Evolutionary conservation across 1,284 basidiomycete species (phyloP).

Genomic region (Pseudozyma pruni): DNA sequence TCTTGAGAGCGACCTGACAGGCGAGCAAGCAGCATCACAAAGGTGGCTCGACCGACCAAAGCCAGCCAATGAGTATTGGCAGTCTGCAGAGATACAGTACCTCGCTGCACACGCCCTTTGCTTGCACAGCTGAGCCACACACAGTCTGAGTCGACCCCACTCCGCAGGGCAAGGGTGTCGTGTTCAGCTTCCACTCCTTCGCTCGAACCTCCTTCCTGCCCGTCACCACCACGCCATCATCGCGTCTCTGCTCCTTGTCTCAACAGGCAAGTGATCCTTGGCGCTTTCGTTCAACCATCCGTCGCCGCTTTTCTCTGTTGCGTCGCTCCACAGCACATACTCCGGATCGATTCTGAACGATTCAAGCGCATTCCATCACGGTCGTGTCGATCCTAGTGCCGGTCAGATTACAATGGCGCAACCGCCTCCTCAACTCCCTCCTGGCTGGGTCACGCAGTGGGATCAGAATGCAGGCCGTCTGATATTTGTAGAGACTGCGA

Average conservation of each 20-base stretch:
- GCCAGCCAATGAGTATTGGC: neutral
- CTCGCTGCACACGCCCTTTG: no score
- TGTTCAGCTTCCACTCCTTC: slow-evolving; percentile 3
- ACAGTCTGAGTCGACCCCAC: no score
- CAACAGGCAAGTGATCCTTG: slow-evolving; percentile 1
- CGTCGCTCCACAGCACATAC: no score
- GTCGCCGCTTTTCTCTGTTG: no score
- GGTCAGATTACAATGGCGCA: slow-evolving; percentile 27
- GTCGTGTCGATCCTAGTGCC: no score
- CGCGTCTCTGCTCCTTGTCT: slow-evolving; percentile 5
- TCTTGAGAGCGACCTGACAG: slow-evolving; percentile 11
- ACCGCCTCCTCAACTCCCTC: slow-evolving; percentile 73
- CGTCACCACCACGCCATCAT: slow-evolving; percentile 1
- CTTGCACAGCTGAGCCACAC: no score
- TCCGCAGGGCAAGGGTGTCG: neutral
- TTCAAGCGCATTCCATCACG: neutral
- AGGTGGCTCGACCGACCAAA: slow-evolving; percentile 13
- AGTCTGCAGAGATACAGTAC: no score
- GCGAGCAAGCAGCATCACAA: neutral
- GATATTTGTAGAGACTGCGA: slow-evolving; percentile 76
- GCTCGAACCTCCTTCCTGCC: neutral
- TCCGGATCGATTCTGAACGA: no score
- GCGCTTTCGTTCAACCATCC: neutral
- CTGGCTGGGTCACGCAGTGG: slow-evolving; percentile 91
- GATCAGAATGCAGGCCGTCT: slow-evolving; percentile 82